Evolutionary conservation across 1,284 basidiomycete genomes (phyloP), one percentile per base, ranked within the genome.

Genomic region (Flammula alnicola): DNA sequence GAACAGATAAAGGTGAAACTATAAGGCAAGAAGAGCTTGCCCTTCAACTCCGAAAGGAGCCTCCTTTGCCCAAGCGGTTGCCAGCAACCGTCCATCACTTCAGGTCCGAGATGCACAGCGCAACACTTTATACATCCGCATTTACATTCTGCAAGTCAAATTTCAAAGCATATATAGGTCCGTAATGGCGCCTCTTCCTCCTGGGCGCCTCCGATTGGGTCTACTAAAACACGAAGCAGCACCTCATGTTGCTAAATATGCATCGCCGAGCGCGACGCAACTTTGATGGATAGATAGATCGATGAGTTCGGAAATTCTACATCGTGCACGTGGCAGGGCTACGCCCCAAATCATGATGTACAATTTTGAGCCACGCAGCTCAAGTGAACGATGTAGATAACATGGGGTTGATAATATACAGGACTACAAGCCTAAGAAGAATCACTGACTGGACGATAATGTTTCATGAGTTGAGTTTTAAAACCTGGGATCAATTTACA

Each of bases 381-480:
- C 45, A 32, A 10, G 31, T 19, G 17, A 49, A 38, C 37, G 26
- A 22, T 31, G 17, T 19, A 16, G 30, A 12, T 4, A 11, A 40
- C 14, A 25, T 8, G 2, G 25, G 39, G 39, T 35, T 14, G 19
- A 17, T 25, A 17, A 26, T 26, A 33, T 50, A 54, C 50, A 57
- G 36, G n/a, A 38, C 39, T 41, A 36, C 44, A 51, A 19, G 27
- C 58, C 61, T 51, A 81, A 47, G 77, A 69, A 3, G 73, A 71
- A 29, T 70, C 76, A 57, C 74, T 76, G 52, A 84, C 64, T 3
- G 83, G 79, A 31, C 82, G 82, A 69, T 91, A 91, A 65, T 88
- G 75, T 64, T 81, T 87, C 77, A 86, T 77, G 20, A 93, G 70
- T 63, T 90, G 85, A 0, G 63, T 64, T 64, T 88, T 91, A 74